phyloP scores from a whole-genome alignment of 78 protist genomes.

The Pelomyxa schiedti region DNA sequence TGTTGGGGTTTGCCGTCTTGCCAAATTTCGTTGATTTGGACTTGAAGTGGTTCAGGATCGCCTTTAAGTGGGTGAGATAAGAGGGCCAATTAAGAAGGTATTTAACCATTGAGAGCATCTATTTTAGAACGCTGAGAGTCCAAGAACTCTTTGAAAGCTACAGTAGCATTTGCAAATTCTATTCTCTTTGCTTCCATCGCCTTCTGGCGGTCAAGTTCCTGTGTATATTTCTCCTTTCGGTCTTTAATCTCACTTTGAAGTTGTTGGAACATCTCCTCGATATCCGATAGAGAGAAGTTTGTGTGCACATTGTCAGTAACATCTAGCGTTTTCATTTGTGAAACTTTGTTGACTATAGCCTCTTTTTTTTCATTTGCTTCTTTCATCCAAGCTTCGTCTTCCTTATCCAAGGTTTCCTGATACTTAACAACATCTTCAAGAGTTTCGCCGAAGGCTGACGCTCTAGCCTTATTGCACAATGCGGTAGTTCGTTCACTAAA shows the following conservation, averaged over 20 bases:
- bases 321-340: conserved; percentile 20
- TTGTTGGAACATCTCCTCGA: not conserved
- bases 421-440: conserved; percentile 15
- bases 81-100: too few relatives aligned
- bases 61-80: too few relatives aligned
- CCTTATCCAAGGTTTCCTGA: not conserved
- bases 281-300: conserved; percentile 14
- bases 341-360: not conserved
- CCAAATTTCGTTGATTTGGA: too few relatives aligned
- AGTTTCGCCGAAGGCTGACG: conserved; percentile 15
- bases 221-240: not conserved
- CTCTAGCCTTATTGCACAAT: too few relatives aligned
- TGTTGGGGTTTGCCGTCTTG: too few relatives aligned
- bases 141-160: not conserved
- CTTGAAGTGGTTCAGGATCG: too few relatives aligned
- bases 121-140: too few relatives aligned
- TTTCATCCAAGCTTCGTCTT: not conserved
- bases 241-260: not conserved
- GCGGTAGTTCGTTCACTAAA: too few relatives aligned
- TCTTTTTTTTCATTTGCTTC: too few relatives aligned
- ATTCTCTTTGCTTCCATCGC: not conserved
- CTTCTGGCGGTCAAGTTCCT: not conserved
- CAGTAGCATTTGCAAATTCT: not conserved
- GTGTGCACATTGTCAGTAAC: conserved; percentile 39
- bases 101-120: too few relatives aligned